Evolutionary conservation across 495 filamentous ascomycete genomes (phyloP), one percentile per base, ranked within the genome.

Genomic region (Talaromyces borbonicus): DNA sequence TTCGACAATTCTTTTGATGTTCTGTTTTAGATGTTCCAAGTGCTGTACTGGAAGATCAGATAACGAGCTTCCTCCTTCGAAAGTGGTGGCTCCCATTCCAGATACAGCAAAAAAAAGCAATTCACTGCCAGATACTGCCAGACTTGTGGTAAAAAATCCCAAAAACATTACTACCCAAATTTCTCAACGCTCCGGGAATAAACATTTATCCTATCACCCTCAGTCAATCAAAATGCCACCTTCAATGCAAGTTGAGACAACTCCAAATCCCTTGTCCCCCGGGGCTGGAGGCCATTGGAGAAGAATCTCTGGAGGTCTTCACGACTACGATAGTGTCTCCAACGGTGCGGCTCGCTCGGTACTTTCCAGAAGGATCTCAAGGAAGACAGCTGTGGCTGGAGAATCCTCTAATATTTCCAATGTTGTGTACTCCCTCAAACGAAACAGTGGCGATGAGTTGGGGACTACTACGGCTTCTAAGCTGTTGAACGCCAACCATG

Each of bases 381-480:
- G 58, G n/a, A 63, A 57, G 40, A 19, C 50, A 8, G 43, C 20
- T 4, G 43, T 19, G 11, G 43, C 20, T 29, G 30, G 30, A 19
- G 50, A 50, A 24, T 51, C 50, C 1, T 57, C 56, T 16, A 55
- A 55, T 26, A 54, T 61, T 20, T 51, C 52, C 32, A 55, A 44
- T 23, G 52, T 59, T 12, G 54, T 61, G 7, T 51, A 61, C 22
- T 37, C 49, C 26, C 47, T 57, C 1, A 56, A 59, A 30, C 52
- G 49, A 22, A 51, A 55, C 8, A 61, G 58, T 27, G 56, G 54
- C 9, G 48, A 57, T 27, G 58, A 61, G 40, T 29, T 61, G 35
- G 58, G 56, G 2, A 23, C 54, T 7, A 24, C 30, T 25, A 35
- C 43, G 12, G 33, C 43, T 19, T 46, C 43, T 1, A 46, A 46